Evolutionary conservation across 2,329 filamentous ascomycete species (phyloP).

Genomic region (Penicillium frequentans): DNA sequence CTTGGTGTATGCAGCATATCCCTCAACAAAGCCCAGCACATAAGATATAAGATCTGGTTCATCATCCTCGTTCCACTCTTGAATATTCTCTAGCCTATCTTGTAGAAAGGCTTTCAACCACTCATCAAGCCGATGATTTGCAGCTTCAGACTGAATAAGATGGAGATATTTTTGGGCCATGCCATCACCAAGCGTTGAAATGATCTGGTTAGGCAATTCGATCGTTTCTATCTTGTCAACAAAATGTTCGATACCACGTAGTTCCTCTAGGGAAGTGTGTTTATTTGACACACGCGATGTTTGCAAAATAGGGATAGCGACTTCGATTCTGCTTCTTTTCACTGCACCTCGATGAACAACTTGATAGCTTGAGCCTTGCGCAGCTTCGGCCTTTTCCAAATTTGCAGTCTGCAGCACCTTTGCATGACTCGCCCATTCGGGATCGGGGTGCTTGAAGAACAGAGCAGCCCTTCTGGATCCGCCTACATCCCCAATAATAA

Average conservation of each 20-base stretch:
- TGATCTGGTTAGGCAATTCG: constrained; percentile 77
- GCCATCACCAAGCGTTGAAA: constrained; percentile 73
- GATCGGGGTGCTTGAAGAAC: constrained; percentile 65
- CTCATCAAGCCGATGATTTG: constrained; percentile 41
- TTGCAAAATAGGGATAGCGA: constrained; percentile 66
- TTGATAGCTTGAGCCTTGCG: constrained; percentile 59
- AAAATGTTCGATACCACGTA: constrained; percentile 69
- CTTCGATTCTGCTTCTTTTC: constrained; percentile 52
- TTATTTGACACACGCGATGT: constrained; percentile 70
- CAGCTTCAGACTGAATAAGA: constrained; percentile 59
- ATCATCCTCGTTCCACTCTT: constrained; percentile 49
- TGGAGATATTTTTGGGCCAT: constrained; percentile 74
- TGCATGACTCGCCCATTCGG: constrained; percentile 69
- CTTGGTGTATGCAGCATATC: constrained; percentile 41
- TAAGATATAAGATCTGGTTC: constrained; percentile 36
- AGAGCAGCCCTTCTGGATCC: constrained; percentile 36
- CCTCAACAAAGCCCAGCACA: constrained; percentile 33
- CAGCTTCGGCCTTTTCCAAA: constrained; percentile 42
- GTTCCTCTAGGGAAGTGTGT: constrained; percentile 66
- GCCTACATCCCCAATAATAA: constrained; percentile 71
- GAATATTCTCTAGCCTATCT: constrained; percentile 36
- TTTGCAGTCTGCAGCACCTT: constrained; percentile 65
- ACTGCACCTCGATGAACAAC: constrained; percentile 56
- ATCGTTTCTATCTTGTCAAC: constrained; percentile 74
- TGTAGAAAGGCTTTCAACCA: constrained; percentile 42